phyloP scores from a whole-genome alignment of 2,329 filamentous ascomycete species.

The Neurospora sp. region DNA sequence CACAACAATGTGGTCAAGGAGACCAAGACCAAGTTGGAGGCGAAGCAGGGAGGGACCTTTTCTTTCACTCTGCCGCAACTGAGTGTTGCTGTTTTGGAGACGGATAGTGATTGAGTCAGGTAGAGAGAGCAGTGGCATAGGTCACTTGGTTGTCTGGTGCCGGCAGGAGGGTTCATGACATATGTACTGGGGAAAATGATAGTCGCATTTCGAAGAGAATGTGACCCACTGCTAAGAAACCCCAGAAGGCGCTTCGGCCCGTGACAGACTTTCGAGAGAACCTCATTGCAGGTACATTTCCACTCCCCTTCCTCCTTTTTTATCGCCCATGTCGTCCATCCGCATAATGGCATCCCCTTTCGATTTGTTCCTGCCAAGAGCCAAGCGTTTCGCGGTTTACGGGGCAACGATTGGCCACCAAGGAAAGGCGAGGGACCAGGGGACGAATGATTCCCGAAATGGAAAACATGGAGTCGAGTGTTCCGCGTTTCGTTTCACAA shows the following conservation, averaged over 20 bases:
- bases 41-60: conserved; percentile 36
- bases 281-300: neutral
- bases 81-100: conserved; percentile 46
- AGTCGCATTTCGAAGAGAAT: no score
- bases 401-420: neutral
- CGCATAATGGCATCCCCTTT: neutral
- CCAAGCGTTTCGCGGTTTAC: neutral
- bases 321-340: neutral
- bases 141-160: no score
- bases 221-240: neutral
- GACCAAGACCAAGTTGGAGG: conserved; percentile 27
- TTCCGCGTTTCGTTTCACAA: neutral
- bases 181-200: no score
- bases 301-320: neutral
- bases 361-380: neutral
- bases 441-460: neutral
- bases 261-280: neutral
- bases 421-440: neutral
- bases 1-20: conserved; percentile 40
- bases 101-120: conserved; percentile 8
- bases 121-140: neutral
- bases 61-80: conserved; percentile 42
- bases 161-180: no score
- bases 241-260: neutral
- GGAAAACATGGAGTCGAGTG: neutral